Conservation (phyloP, 1,284 basidiomycete genomes). For the Hypsizygus ulmarius region DNA sequence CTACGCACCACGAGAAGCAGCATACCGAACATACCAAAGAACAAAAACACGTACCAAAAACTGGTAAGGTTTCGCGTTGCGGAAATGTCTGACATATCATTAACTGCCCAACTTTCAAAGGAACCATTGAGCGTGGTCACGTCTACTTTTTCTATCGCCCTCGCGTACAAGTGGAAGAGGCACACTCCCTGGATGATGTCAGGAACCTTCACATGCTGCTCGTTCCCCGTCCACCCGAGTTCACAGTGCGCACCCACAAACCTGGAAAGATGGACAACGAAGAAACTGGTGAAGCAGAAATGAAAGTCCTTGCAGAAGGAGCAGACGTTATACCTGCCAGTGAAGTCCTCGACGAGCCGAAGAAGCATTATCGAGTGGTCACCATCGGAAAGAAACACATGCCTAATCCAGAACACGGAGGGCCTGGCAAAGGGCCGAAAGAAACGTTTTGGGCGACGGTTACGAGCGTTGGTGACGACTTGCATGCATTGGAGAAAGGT, state of each 20-base stretch:
- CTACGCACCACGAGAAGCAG: too few relatives aligned
- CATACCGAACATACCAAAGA: not conserved
- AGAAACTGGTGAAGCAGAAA: slow-evolving; percentile 30
- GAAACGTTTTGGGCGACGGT: slow-evolving; percentile 58
- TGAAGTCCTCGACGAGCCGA: slow-evolving; percentile 32
- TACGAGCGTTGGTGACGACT: slow-evolving; percentile 50
- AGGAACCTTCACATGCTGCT: slow-evolving; percentile 63
- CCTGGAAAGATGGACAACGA: slow-evolving; percentile 20
- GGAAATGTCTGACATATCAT: too few relatives aligned
- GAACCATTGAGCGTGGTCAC: slow-evolving; percentile 55
- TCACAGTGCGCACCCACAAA: slow-evolving; percentile 26
- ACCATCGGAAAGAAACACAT: slow-evolving; percentile 63
- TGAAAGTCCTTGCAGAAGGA: slow-evolving; percentile 41
- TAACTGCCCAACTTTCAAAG: slow-evolving; percentile 22
- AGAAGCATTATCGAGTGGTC: slow-evolving; percentile 53
- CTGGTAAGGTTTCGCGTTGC: not conserved
- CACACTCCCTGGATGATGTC: slow-evolving; percentile 56
- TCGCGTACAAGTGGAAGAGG: slow-evolving; percentile 55
- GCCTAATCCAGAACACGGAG: slow-evolving; percentile 44
- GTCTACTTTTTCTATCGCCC: slow-evolving; percentile 72
- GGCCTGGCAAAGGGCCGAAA: slow-evolving; percentile 35
- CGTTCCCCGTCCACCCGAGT: slow-evolving; percentile 50
- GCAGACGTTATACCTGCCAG: slow-evolving; percentile 49
- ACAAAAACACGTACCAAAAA: not conserved
- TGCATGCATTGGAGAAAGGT: slow-evolving; percentile 47